Evolutionary conservation across 805 yeast species (phyloP).

Genomic region (Myxozyma neglecta): DNA sequence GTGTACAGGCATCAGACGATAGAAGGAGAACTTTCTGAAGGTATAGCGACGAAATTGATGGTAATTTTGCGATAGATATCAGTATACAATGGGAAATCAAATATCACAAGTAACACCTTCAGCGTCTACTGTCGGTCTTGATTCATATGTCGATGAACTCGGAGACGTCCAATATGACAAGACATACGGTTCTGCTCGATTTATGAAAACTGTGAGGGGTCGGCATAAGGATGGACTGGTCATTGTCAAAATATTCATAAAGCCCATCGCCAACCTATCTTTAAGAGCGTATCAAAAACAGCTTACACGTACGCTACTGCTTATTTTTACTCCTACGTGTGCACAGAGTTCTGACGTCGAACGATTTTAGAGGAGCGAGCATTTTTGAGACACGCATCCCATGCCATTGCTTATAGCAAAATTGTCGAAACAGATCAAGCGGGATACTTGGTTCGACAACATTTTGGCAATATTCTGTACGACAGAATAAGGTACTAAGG

Average conservation of each 20-base stretch:
- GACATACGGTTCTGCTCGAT: conserved; percentile 76
- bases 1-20: background rate
- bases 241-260: conserved; percentile 78
- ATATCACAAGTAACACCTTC: conserved; percentile 84
- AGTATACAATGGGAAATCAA: conserved; percentile 73
- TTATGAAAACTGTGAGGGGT: conserved; percentile 82
- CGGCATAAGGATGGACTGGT: conserved; percentile 69
- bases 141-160: conserved; percentile 82
- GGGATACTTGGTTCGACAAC: conserved; percentile 83
- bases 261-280: conserved; percentile 49
- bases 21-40: background rate
- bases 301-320: conserved; percentile 24
- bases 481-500: conserved; percentile 60
- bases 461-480: conserved; percentile 73
- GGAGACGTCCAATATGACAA: conserved; percentile 72
- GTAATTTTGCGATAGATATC: background rate
- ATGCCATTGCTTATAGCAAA: conserved; percentile 68
- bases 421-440: conserved; percentile 89
- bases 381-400: conserved; percentile 53
- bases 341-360: conserved; percentile 20
- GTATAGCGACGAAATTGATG: background rate
- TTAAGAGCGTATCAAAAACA: conserved; percentile 20
- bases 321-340: background rate
- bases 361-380: conserved; percentile 42
- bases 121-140: conserved; percentile 86